phyloP scores from a whole-genome alignment of 2,329 filamentous ascomycete genomes.

The Colletotrichum chlorophyti region DNA sequence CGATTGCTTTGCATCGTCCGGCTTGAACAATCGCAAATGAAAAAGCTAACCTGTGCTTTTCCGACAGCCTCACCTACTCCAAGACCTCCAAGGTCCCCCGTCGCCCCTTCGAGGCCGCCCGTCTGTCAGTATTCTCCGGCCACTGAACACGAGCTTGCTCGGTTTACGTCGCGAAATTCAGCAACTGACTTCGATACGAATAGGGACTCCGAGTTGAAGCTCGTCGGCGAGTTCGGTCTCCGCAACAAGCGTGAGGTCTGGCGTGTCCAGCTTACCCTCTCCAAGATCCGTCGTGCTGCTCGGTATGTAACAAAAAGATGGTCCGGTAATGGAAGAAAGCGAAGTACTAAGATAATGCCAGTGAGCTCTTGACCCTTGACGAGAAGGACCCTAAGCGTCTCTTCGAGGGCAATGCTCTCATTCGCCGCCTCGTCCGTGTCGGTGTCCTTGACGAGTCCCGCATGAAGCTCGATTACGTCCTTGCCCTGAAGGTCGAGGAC shows the following conservation, averaged over 20 bases:
- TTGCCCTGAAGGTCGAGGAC: conserved; percentile 98
- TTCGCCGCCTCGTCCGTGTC: conserved; percentile 99
- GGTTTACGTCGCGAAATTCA: conserved; percentile 82
- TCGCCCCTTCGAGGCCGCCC: conserved; percentile 99
- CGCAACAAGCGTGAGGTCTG: conserved; percentile 99
- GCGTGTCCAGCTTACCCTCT: conserved; percentile 99
- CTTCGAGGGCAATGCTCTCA: conserved; percentile 99
- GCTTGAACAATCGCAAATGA: not conserved
- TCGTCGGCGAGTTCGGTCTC: conserved; percentile 99
- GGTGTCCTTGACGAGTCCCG: conserved; percentile 99
- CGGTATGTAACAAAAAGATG: too few species aligned
- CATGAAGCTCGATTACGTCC: conserved; percentile 99
- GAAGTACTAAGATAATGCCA: too few species aligned
- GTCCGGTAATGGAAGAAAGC: too few species aligned
- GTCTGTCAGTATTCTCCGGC: conserved; percentile 96
- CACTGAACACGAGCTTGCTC: conserved; percentile 99
- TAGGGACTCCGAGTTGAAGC: conserved; percentile 99
- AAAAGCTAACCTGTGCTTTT: conserved; percentile 27
- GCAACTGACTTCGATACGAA: conserved; percentile 68
- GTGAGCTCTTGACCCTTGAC: conserved; percentile 99
- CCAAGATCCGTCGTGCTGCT: conserved; percentile 99
- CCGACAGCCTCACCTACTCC: conserved; percentile 74
- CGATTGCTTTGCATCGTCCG: too few species aligned
- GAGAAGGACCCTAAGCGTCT: conserved; percentile 99
- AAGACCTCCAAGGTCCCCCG: conserved; percentile 99